Base-by-base conservation (phyloP, 495 filamentous ascomycete genomes). In the Bacidia gigantensis region DNA sequence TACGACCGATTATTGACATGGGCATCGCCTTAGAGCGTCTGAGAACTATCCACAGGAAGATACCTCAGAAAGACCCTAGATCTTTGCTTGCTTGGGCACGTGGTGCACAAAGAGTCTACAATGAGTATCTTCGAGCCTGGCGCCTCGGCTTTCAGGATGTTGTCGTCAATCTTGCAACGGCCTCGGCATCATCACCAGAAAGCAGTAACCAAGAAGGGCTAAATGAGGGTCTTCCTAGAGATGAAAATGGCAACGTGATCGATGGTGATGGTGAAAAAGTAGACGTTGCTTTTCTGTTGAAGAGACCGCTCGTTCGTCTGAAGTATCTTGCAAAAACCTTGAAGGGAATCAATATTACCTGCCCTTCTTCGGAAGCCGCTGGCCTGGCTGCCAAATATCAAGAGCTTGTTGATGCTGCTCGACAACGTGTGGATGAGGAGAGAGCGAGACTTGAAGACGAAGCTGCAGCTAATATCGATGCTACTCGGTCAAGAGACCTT, bases 71-170 rank as follows among this genome's bases (percentile, higher is more conserved):
- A 17, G 74, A 87, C 60, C 63, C 79, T 11, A 75, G 82, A 44
- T 72, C 76, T 10, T 69, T 99, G 25, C 69, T 92, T 21, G 70
- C 69, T 12, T 99, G 93, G 93, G 84, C 90, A 0, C 76, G 82
- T 51, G 76, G 76, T 43, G 81, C 86, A 2, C 76, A 84, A 51
- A 77, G 78, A 56, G 71, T 90, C 11, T 99, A 99, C 64, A 73
- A 80, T 35, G 83, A 92, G 56, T 99, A 97, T 63, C 73, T 99
- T 21, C 79, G 79, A 53, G 81, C 85, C 35, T 99, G 92, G 92
- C 75, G 90, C 45, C 75, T 95, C 50, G 92, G 92, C 2, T 99
- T 99, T 67, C 84, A 95, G 59, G 90, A 93, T 65, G 81, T 97
- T 20, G 84, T 97, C 50, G 85, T 99, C 59, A 95, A 92, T 59